Evolutionary conservation across 106 monocot species (phyloP).

Genomic region (Acanthochlamys bracteata): DNA sequence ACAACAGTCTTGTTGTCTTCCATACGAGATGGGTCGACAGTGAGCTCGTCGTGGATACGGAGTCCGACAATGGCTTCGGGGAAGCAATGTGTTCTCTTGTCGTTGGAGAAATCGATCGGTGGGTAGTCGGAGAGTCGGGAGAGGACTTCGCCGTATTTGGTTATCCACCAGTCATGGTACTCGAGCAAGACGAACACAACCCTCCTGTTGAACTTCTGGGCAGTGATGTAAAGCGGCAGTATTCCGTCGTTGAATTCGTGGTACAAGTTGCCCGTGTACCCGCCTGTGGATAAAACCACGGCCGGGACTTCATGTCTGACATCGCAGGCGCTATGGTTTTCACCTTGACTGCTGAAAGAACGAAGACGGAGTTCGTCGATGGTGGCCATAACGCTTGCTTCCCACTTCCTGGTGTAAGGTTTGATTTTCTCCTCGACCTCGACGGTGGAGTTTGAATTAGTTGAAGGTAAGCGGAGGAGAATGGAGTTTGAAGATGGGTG

Average conservation of each 20-base stretch:
- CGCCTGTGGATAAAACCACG: conserved; percentile 80
- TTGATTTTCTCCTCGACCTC: conserved; percentile 27
- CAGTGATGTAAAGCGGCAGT: conserved; percentile 74
- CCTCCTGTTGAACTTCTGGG: conserved; percentile 27
- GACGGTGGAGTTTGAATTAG: not conserved
- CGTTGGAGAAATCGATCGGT: conserved; percentile 54
- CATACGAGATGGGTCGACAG: conserved; percentile 23
- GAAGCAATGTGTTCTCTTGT: conserved; percentile 72
- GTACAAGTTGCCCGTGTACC: conserved; percentile 97
- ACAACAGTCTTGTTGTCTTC: conserved; percentile 18
- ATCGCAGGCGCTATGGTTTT: conserved; percentile 24
- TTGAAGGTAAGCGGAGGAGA: not conserved
- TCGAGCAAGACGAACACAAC: conserved; percentile 65
- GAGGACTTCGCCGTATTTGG: conserved; percentile 63
- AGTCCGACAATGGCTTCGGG: conserved; percentile 59
- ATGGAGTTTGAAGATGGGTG: not conserved
- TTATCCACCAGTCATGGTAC: conserved; percentile 75
- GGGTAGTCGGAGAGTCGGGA: conserved; percentile 48
- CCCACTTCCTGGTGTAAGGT: conserved; percentile 67
- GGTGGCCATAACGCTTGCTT: conserved; percentile 31
- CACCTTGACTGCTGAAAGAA: not conserved
- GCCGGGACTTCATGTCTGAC: conserved; percentile 63
- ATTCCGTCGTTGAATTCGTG: conserved; percentile 96
- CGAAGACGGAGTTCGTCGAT: conserved; percentile 35
- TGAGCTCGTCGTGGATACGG: conserved; percentile 65